These are phyloP conservation scores for Boletus sp. DNA, from an alignment of 768 basidiomycete genomes.

Conservation along the genomic window DNA sequence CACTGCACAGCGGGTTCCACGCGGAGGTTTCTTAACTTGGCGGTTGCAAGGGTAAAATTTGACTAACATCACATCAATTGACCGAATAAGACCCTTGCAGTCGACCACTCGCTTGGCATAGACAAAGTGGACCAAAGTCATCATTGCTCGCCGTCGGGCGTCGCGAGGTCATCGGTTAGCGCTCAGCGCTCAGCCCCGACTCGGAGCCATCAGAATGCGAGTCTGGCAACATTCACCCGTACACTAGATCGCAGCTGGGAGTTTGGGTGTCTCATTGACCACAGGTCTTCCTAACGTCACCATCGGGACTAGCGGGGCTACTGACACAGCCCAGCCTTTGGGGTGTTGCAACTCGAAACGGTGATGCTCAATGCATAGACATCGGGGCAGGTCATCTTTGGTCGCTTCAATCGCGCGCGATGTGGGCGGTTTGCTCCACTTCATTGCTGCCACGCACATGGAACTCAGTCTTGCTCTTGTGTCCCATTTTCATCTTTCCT, in stretches of 20 bases:
- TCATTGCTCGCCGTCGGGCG: no score
- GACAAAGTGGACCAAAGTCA: no score
- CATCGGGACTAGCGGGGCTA: neutral
- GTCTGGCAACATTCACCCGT: neutral
- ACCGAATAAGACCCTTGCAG: no score
- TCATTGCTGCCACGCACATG: slow-evolving; percentile 3
- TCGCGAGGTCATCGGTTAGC: no score
- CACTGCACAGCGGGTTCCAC: neutral
- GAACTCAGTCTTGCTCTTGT: neutral
- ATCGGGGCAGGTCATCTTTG: neutral
- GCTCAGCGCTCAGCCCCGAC: no score
- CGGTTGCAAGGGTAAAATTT: neutral
- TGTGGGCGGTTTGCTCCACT: slow-evolving; percentile 8
- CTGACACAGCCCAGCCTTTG: neutral
- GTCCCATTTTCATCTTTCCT: neutral
- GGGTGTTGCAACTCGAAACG: neutral
- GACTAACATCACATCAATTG: neutral
- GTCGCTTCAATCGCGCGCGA: neutral
- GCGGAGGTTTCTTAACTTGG: slow-evolving; percentile 4
- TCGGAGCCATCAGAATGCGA: no score
- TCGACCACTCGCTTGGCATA: no score
- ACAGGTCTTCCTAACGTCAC: neutral
- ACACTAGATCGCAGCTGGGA: neutral
- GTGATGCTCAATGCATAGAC: slow-evolving; percentile 11
- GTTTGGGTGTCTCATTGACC: neutral